phyloP scores from a whole-genome alignment of 441 rosid genomes.

The Jatropha multifida region DNA sequence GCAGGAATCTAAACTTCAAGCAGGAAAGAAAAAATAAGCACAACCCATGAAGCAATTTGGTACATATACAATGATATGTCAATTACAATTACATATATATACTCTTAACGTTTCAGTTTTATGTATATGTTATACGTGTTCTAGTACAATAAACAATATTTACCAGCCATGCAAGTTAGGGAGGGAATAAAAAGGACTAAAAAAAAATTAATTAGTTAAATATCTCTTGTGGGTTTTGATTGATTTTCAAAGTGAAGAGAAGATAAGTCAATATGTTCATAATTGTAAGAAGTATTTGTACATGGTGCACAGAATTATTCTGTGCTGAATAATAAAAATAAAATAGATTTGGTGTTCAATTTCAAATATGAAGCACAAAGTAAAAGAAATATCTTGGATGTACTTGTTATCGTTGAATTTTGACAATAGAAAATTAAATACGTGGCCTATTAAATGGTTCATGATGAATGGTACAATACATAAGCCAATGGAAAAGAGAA shows the following conservation, averaged over 20 bases:
- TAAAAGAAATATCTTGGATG: too few species aligned
- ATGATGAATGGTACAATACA: not conserved
- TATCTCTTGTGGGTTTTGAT: not conserved
- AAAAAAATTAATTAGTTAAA: not conserved
- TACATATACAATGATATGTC: not conserved
- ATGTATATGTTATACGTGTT: not conserved
- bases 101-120: not conserved
- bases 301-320: not conserved
- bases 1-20: constrained; percentile 17
- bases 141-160: not conserved
- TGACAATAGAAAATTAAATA: not conserved
- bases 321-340: constrained; percentile 12
- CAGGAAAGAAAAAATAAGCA: not conserved
- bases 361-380: not conserved
- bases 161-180: not conserved
- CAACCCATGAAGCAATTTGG: constrained; percentile 4
- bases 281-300: not conserved
- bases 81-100: not conserved
- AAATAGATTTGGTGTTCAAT: not conserved
- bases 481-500: not conserved
- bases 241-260: not conserved
- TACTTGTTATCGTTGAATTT: not conserved
- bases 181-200: not conserved
- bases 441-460: not conserved
- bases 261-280: not conserved